These are phyloP conservation scores for Moesziomyces sp. DNA, from an alignment of 1,284 basidiomycete genomes.

Conservation along the genomic window DNA sequence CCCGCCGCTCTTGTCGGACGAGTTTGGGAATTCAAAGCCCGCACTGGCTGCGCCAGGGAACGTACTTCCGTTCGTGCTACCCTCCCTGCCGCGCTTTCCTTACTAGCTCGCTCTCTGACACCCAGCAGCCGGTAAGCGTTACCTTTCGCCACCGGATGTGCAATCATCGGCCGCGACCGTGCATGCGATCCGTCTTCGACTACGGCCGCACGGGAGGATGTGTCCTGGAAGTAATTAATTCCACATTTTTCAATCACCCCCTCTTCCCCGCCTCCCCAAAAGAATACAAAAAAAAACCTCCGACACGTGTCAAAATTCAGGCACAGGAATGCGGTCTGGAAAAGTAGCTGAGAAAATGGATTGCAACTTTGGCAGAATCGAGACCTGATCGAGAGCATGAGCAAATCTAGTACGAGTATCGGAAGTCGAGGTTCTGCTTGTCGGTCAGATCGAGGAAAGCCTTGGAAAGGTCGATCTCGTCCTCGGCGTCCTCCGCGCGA, in stretches of 20 bases:
- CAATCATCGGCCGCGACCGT: too few relatives aligned
- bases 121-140: too few relatives aligned
- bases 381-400: neutral
- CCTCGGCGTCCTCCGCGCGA: slow-evolving; percentile 27
- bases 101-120: too few relatives aligned
- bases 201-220: too few relatives aligned
- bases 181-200: too few relatives aligned
- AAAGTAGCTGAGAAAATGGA: neutral
- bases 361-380: neutral
- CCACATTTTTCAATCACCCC: too few relatives aligned
- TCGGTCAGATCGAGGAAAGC: slow-evolving; percentile 46
- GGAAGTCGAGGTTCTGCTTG: slow-evolving; percentile 47
- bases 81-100: neutral
- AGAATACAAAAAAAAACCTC: too few relatives aligned
- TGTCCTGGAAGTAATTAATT: too few relatives aligned
- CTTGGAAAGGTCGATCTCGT: slow-evolving; percentile 33
- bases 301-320: neutral
- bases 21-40: neutral
- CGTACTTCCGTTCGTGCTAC: neutral
- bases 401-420: slow-evolving; percentile 30
- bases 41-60: neutral
- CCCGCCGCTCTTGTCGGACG: neutral
- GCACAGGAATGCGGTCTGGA: neutral
- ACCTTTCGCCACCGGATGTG: too few relatives aligned
- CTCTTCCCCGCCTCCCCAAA: too few relatives aligned